A percentile compares a stretch with the other conserved stretches of the same genome.
Conservation (phyloP, 352 stramenopile genomes). For the Globisporangium takayamanum region DNA sequence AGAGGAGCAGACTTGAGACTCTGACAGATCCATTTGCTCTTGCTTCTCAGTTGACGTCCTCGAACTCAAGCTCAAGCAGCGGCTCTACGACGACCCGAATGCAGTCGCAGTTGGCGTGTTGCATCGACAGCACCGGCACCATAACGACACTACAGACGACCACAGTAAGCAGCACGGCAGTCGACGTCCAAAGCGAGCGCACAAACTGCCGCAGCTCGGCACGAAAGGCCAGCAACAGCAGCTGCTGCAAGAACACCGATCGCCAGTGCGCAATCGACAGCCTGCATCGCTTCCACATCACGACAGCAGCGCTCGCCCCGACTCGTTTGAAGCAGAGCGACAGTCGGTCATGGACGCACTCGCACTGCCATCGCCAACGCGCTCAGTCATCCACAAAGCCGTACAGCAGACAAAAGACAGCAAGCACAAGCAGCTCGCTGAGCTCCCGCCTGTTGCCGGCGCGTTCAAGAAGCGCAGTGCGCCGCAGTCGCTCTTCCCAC, state of each 20-base stretch:
- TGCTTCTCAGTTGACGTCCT: slow-evolving; percentile 34
- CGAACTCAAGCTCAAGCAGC: slow-evolving; percentile 67
- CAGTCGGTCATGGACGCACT: slow-evolving; percentile 44
- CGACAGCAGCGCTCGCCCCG: slow-evolving; percentile 11
- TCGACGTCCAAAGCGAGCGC: slow-evolving; percentile 30
- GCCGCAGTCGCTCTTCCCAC: slow-evolving; percentile 43
- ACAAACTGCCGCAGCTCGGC: slow-evolving; percentile 36
- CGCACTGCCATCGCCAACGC: slow-evolving; percentile 48
- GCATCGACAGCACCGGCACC: slow-evolving; percentile 6
- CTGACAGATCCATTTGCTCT: background rate
- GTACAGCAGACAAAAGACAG: slow-evolving; percentile 45
- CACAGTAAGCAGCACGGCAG: background rate
- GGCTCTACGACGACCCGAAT: slow-evolving; percentile 37
- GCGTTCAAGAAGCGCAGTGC: slow-evolving; percentile 42
- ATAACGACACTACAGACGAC: background rate
- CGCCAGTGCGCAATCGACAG: background rate
- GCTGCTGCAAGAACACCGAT: background rate
- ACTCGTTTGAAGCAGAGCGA: slow-evolving; percentile 41
- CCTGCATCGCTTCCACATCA: background rate
- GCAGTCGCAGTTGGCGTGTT: slow-evolving; percentile 44
- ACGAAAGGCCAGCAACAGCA: slow-evolving; percentile 9
- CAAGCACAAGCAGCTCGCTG: slow-evolving; percentile 15
- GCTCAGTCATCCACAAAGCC: slow-evolving; percentile 46
- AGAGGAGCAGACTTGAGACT: background rate
- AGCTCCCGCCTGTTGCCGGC: slow-evolving; percentile 47